phyloP scores from a whole-genome alignment of 306 rosid species.

The Cicer chorassanicum region DNA sequence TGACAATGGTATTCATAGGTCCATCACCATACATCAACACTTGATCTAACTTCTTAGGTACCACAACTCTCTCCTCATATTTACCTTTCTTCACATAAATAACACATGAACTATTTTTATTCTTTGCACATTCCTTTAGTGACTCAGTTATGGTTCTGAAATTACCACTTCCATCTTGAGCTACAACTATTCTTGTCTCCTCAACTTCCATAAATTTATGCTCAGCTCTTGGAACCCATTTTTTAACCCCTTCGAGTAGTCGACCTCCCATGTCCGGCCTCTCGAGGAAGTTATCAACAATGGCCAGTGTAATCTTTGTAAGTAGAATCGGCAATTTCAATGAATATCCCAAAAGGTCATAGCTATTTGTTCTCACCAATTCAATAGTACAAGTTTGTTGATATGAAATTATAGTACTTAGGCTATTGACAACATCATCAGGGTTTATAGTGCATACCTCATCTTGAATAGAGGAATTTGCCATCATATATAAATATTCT shows the following conservation, averaged over 20 bases:
- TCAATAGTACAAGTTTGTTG: constrained; percentile 45
- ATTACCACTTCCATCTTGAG: constrained; percentile 43
- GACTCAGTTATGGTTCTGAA: constrained; percentile 39
- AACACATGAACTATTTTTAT: constrained; percentile 2
- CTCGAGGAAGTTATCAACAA: constrained; percentile 9
- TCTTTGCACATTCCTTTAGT: constrained; percentile 20
- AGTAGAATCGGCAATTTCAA: constrained; percentile 31
- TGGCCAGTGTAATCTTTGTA: constrained; percentile 45
- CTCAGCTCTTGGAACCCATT: no score
- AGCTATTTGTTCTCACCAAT: constrained; percentile 19
- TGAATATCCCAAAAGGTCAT: constrained; percentile 3
- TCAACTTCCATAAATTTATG: not conserved
- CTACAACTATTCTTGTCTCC: constrained; percentile 28
- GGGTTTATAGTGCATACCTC: not conserved
- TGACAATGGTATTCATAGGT: constrained; percentile 28
- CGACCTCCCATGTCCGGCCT: not conserved
- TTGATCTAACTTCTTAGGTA: constrained; percentile 37
- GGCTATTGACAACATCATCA: constrained; percentile 19
- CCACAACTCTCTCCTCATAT: constrained; percentile 39
- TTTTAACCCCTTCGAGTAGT: not conserved
- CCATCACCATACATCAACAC: constrained; percentile 52
- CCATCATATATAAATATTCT: not conserved
- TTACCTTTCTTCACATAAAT: constrained; percentile 43
- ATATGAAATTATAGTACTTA: constrained; percentile 49
- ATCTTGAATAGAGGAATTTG: not conserved